Evolutionary conservation across 805 yeast genomes (phyloP), one percentile per base, ranked within the genome.

Genomic region (Barnettozyma siamensis): DNA sequence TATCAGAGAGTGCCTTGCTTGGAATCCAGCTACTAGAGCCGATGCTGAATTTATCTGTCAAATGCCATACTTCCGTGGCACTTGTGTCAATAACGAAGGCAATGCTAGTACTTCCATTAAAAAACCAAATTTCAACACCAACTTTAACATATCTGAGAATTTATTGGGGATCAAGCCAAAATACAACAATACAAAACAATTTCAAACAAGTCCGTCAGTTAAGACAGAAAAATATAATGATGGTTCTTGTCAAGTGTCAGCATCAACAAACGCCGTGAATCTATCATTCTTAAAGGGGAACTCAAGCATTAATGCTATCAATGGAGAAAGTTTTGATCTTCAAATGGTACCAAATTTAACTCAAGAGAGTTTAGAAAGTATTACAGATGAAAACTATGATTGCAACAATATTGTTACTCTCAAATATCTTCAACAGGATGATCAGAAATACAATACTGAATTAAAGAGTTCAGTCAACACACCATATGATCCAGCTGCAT

Each of bases 21-120:
- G 96, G 96, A 80, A 87, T 60, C 94, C 96, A 2, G 59, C 62
- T n/a, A 56, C 60, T n/a, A 69, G 94, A 49, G 72, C 76, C 0
- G 70, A 73, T 30, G 82, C 73, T 2, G 66, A 66, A 1, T 60
- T 60, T 8, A 49, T 84, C 24, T 65, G 78, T 44, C 38, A 60
- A 13, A 66, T 75, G 74, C 63, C 71, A 0, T 84, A 78, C 57
- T 84, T 84, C 59, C 60, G 62, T 37, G 67, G 67, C 15, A 67
- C 82, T 2, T 57, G 65, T 40, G 60, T 58, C 27, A 56, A 58
- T 33, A 31, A 17, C 3, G 24, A 19, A 5, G n/a, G 5, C 9
- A 13, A 16, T 21, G 15, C 21, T 3, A 19, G 8, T 5, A 18
- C n/a, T 11, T 10, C 40, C 23, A 13, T 16, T 6, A 18, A 21